Evolutionary conservation across 2,329 filamentous ascomycete genomes (phyloP).

Genomic region (Dothidotthia symphoricarpi): DNA sequence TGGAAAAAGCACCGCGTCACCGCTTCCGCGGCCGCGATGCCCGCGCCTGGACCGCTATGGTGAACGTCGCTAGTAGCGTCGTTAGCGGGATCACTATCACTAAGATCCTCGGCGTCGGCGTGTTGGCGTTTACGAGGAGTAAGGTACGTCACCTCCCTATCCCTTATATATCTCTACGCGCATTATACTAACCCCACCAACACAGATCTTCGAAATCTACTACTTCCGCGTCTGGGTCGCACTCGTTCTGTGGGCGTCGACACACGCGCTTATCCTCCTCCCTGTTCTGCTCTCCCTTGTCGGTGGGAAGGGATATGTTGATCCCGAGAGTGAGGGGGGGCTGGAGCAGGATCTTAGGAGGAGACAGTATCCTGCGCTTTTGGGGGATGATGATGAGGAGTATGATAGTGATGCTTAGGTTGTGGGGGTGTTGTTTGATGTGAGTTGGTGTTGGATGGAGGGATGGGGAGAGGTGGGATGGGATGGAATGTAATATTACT

Average conservation of each 20-base stretch:
- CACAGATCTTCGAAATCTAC: slow-evolving; percentile 94
- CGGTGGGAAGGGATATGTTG: slow-evolving; percentile 80
- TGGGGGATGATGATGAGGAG: slow-evolving; percentile 66
- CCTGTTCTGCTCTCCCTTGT: slow-evolving; percentile 84
- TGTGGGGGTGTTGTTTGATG: too few relatives aligned
- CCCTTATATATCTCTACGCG: neutral
- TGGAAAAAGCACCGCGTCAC: slow-evolving; percentile 71
- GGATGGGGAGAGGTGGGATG: too few relatives aligned
- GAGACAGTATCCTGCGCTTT: slow-evolving; percentile 71
- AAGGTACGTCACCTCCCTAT: slow-evolving; percentile 51
- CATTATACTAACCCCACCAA: neutral
- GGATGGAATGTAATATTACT: too few relatives aligned
- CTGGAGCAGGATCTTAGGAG: slow-evolving; percentile 85
- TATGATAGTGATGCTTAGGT: slow-evolving; percentile 56
- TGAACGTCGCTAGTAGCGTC: slow-evolving; percentile 91
- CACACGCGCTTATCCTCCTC: slow-evolving; percentile 86
- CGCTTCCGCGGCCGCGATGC: slow-evolving; percentile 80
- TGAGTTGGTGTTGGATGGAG: too few relatives aligned
- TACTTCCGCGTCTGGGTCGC: slow-evolving; percentile 97
- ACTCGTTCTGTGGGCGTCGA: slow-evolving; percentile 82
- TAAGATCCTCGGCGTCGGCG: slow-evolving; percentile 86
- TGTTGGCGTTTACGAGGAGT: slow-evolving; percentile 89
- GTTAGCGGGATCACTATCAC: slow-evolving; percentile 96
- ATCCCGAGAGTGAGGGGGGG: slow-evolving; percentile 82
- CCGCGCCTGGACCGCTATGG: slow-evolving; percentile 85